phyloP scores from a whole-genome alignment of 495 filamentous ascomycete species.

The Delitschia confertaspora region DNA sequence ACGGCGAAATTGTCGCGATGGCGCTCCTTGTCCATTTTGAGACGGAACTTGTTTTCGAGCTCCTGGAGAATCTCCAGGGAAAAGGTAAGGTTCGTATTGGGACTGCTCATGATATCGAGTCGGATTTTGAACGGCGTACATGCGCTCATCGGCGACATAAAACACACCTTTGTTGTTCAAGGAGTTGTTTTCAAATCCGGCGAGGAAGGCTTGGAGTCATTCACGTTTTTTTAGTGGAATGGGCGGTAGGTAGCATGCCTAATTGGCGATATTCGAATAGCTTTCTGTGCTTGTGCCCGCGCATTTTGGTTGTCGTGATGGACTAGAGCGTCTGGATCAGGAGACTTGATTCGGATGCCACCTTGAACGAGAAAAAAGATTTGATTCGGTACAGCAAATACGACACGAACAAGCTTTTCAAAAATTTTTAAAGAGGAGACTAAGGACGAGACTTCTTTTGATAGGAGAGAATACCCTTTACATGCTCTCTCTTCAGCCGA shows the following conservation, averaged over 20 bases:
- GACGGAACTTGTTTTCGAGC: slow-evolving; percentile 3
- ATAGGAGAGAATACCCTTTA: no score
- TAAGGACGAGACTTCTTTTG: no score
- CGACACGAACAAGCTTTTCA: no score
- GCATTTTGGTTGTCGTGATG: slow-evolving; percentile 10
- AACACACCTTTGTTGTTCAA: slow-evolving; percentile 5
- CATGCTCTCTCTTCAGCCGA: no score
- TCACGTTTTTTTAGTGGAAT: background rate
- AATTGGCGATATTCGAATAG: slow-evolving; percentile 1
- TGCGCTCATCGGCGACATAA: slow-evolving; percentile 4
- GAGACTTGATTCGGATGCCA: slow-evolving; percentile 1
- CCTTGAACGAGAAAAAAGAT: background rate
- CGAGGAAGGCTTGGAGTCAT: background rate
- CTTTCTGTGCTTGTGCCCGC: slow-evolving; percentile 7
- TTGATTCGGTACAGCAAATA: no score
- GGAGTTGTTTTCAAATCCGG: slow-evolving; percentile 1
- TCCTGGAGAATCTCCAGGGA: background rate
- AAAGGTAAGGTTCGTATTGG: slow-evolving; percentile 4
- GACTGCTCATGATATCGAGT: slow-evolving; percentile 13
- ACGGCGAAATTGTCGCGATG: slow-evolving; percentile 1
- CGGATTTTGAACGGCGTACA: background rate
- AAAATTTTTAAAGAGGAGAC: no score
- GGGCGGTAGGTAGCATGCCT: background rate
- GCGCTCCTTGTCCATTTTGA: slow-evolving; percentile 3
- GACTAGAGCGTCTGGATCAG: slow-evolving; percentile 5